These are phyloP conservation scores for Picea abies DNA, from an alignment of 83 land plant species.

Conservation along the genomic window DNA sequence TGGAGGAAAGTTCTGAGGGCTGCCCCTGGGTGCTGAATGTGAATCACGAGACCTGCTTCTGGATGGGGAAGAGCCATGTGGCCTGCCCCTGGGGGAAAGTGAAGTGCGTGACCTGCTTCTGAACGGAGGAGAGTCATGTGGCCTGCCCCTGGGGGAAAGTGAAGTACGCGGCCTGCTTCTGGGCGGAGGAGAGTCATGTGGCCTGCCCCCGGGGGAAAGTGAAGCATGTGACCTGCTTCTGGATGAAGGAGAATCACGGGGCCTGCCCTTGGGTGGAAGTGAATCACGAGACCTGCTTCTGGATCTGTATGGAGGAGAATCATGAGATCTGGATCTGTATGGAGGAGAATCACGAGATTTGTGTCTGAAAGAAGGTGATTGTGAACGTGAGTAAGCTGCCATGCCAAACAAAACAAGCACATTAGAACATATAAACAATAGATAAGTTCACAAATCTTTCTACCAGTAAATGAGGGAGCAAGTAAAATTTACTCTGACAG, in stretches of 20 bases:
- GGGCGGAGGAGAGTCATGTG: background rate
- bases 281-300: background rate
- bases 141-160: background rate
- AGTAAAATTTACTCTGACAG: background rate
- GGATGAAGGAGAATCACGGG: background rate
- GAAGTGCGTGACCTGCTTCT: background rate
- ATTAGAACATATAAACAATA: background rate
- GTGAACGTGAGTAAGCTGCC: slow-evolving; percentile 62
- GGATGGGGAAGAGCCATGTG: background rate
- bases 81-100: background rate
- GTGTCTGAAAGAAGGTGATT: slow-evolving; percentile 25
- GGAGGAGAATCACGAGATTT: background rate
- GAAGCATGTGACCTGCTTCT: background rate
- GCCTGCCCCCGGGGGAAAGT: background rate
- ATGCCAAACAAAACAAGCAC: background rate
- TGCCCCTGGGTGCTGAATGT: background rate
- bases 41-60: background rate
- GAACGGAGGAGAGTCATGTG: background rate
- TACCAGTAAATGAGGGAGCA: background rate
- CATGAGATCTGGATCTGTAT: slow-evolving; percentile 1
- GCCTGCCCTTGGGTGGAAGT: background rate
- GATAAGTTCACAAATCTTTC: background rate
- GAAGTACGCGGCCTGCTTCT: background rate
- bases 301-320: background rate
- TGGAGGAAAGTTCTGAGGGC: background rate